Evolutionary conservation across 768 basidiomycete genomes (phyloP), one percentile per base, ranked within the genome.

Genomic region (Mycena metata): DNA sequence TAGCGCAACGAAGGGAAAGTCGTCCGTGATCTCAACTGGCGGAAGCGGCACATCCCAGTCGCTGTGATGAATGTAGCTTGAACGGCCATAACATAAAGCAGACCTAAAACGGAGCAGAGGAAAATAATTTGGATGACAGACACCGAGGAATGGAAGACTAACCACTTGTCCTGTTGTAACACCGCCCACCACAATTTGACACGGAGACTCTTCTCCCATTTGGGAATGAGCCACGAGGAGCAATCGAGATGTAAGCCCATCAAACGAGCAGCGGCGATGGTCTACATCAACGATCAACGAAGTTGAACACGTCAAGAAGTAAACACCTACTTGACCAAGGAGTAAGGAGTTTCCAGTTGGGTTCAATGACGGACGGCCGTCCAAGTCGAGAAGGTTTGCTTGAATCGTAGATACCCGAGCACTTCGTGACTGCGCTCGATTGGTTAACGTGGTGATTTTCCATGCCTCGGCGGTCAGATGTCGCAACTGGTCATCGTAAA

Each of bases 21-120:
- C 66, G 21, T 60, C 68, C n/a, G 70, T 7, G 43, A 24, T 39
- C 39, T 71, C 70, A 41, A 61, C 36, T n/a, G 70, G 63, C 12
- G 70, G 70, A 10, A 71, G 66, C 36, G 70, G 70, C 3, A 71
- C 70, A 30, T 71, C 70, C 70, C 70, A 71, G 59, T 71, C 70
- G 35, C 33, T 65, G 26, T 68, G 49, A 26, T 71, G 70, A 46
- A 71, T 68, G 21, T 71, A 71, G 30, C 66, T 68, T 17, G 70
- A 71, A 41, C 70, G 70, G 8, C 70, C 70, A 36, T 68, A 68
- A 21, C 70, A 71, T 17, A 71, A 46, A 24, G 70, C 66, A 23
- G 70, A 61, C 70, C 70, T 71, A 26, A 13, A 30, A 21, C 15
- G 15, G 39, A 39, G 39, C 39, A 10, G 15, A 15, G 39, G 39